Base-by-base conservation (phyloP, 108 stramenopile genomes). In the Pseudonitzschia delicatissima region DNA sequence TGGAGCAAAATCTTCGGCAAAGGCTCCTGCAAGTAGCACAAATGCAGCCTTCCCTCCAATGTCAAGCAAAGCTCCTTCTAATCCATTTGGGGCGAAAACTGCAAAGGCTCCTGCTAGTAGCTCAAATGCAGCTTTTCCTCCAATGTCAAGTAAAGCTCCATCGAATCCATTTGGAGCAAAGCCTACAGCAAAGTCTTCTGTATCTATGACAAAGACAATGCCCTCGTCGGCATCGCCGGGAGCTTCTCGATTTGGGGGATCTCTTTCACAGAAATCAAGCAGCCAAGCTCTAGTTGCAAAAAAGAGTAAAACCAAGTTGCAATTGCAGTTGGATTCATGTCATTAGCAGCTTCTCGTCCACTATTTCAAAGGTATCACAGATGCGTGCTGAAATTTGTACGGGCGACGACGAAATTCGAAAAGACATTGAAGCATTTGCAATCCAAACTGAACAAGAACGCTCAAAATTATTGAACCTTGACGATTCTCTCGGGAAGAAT, bases 131-230 rank as follows among this genome's bases (percentile, higher is more conserved):
- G 61, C 73, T 37, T 81, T 83, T 47, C 87, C 81, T 51, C 80
- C 88, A 9, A 83, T 84, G 82, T 74, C 81, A 12, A 61, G 61
- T 11, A 73, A 71, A 42, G 78, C 80, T 29, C 82, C 82, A 4
- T 77, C 50, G n/a, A 44, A 69, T 42, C 79, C 85, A 23, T 73
- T 77, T 48, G 58, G 64, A 21, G 63, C 42, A 67, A 15, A 26
- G 23, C 20, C 50, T 28, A 11, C 23, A 26, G 50, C 4, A 15
- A 51, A 25, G 5, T 25, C 50, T 11, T 4, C 50, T 31, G 50
- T 26, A 13, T 51, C 23, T 11, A 23, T 23, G 20, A 23, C 3
- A 7, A 51, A 51, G 23, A 3, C 11, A 11, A 15, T 15, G 15
- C 11, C 40, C 40, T 42, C 40, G 15, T 15, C 15, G 40, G 40